Percentiles rank a stretch among this genome's conserved stretches.
phyloP scores from a whole-genome alignment of 768 basidiomycete genomes.

The Basidioascus undulatus region DNA sequence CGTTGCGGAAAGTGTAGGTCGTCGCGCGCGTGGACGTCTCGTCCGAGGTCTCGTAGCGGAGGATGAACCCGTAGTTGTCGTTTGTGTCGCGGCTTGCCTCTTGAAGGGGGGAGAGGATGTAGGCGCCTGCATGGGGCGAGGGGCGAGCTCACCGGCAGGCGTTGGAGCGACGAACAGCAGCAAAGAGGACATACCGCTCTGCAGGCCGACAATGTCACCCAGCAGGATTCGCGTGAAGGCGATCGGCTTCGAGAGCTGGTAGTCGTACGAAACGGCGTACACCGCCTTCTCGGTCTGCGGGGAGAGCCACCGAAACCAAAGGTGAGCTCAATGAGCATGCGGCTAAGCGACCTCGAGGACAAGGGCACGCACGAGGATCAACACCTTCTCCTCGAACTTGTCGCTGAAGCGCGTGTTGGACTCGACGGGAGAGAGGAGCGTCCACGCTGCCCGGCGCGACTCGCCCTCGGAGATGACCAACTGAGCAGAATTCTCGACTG shows the following conservation, averaged over 20 bases:
- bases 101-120: constrained; percentile 80
- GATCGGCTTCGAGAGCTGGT: constrained; percentile 21
- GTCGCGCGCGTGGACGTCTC: constrained; percentile 50
- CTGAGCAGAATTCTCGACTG: constrained; percentile 56
- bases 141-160: too few species aligned
- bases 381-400: constrained; percentile 79
- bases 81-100: constrained; percentile 66
- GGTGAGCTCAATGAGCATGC: too few species aligned
- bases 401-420: constrained; percentile 44
- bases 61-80: constrained; percentile 69
- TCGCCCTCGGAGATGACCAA: constrained; percentile 55
- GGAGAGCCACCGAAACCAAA: not conserved
- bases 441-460: constrained; percentile 64
- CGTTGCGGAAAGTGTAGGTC: constrained; percentile 70
- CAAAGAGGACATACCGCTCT: constrained; percentile 34
- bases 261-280: constrained; percentile 12
- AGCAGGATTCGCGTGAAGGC: constrained; percentile 73
- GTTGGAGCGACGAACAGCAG: not conserved
- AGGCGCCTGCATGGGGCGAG: constrained; percentile 38
- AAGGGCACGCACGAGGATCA: constrained; percentile 42
- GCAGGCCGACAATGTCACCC: constrained; percentile 46
- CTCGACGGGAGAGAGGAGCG: constrained; percentile 60
- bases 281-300: constrained; percentile 4
- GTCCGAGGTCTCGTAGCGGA: constrained; percentile 53
- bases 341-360: not conserved